Conservation (phyloP, 352 stramenopile species). For the Globisporangium rhizosaccharum region DNA sequence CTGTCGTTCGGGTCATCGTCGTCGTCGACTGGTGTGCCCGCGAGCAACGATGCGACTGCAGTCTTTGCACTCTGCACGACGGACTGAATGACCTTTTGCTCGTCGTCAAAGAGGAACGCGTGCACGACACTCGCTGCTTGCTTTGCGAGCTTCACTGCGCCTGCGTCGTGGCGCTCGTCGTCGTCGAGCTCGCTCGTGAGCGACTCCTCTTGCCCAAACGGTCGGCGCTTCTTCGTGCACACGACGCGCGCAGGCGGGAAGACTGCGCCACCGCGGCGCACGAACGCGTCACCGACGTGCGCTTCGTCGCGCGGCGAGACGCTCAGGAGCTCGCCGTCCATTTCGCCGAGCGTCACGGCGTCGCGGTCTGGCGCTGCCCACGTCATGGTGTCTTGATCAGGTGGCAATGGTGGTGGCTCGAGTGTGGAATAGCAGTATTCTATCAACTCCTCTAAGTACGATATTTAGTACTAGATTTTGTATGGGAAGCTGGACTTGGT, state of each 20-base stretch:
- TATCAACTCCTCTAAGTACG: too few relatives aligned
- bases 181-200: slow-evolving; percentile 40
- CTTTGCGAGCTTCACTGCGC: slow-evolving; percentile 39
- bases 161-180: slow-evolving; percentile 31
- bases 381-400: slow-evolving; percentile 23
- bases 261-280: slow-evolving; percentile 49
- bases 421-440: too few relatives aligned
- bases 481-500: background rate
- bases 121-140: slow-evolving; percentile 17
- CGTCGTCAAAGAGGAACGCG: slow-evolving; percentile 58
- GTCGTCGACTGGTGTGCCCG: slow-evolving; percentile 15
- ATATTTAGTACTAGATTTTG: too few relatives aligned
- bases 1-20: slow-evolving; percentile 19
- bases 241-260: slow-evolving; percentile 50
- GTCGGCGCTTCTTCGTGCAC: slow-evolving; percentile 40
- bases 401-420: too few relatives aligned
- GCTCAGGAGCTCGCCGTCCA: slow-evolving; percentile 68
- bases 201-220: slow-evolving; percentile 55
- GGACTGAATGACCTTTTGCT: slow-evolving; percentile 41
- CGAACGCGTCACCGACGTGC: slow-evolving; percentile 60
- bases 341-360: slow-evolving; percentile 73
- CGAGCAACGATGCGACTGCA: slow-evolving; percentile 19
- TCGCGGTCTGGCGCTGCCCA: slow-evolving; percentile 59
- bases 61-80: slow-evolving; percentile 19
- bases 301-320: slow-evolving; percentile 48